These are phyloP conservation scores for Coccinonectria pachysandricola DNA, from an alignment of 2,329 filamentous ascomycete genomes.

Conservation along the genomic window DNA sequence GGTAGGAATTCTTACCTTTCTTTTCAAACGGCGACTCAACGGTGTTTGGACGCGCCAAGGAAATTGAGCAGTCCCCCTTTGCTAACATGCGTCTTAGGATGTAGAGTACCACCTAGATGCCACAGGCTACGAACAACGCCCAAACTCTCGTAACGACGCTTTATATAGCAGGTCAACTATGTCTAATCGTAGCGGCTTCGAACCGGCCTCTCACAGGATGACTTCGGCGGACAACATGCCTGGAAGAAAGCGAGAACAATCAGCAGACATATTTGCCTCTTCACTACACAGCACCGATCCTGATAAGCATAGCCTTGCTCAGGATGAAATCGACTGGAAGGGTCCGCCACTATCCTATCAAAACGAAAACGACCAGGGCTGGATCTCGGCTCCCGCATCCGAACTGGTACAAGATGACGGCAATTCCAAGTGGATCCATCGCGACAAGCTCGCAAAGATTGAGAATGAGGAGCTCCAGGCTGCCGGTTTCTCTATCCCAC, in stretches of 20 bases:
- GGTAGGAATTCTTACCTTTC: too few relatives aligned
- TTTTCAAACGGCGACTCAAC: too few relatives aligned
- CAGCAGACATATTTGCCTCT: too few relatives aligned
- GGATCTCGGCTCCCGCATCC: slow-evolving; percentile 15
- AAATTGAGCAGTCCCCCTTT: too few relatives aligned
- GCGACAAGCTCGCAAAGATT: slow-evolving; percentile 73
- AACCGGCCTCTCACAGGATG: slow-evolving; percentile 25
- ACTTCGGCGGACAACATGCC: too few relatives aligned
- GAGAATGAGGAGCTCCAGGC: slow-evolving; percentile 73
- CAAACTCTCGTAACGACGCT: slow-evolving; percentile 11
- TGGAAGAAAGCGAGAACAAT: too few relatives aligned
- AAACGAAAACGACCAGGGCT: slow-evolving; percentile 16
- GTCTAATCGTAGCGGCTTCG: slow-evolving; percentile 15
- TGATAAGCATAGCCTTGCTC: too few relatives aligned
- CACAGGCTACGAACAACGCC: slow-evolving; percentile 10
- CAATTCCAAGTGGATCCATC: slow-evolving; percentile 72
- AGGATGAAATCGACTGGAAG: too few relatives aligned
- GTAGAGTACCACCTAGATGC: slow-evolving; percentile 11
- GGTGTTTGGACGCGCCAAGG: too few relatives aligned
- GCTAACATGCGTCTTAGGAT: too few relatives aligned
- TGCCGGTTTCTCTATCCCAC: slow-evolving; percentile 56
- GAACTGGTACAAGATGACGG: slow-evolving; percentile 34
- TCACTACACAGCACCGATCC: too few relatives aligned
- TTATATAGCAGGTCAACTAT: slow-evolving; percentile 13
- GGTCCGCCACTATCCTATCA: slow-evolving; percentile 14